Base-by-base conservation (phyloP, 352 stramenopile species). In the Phytopythium litorale region DNA sequence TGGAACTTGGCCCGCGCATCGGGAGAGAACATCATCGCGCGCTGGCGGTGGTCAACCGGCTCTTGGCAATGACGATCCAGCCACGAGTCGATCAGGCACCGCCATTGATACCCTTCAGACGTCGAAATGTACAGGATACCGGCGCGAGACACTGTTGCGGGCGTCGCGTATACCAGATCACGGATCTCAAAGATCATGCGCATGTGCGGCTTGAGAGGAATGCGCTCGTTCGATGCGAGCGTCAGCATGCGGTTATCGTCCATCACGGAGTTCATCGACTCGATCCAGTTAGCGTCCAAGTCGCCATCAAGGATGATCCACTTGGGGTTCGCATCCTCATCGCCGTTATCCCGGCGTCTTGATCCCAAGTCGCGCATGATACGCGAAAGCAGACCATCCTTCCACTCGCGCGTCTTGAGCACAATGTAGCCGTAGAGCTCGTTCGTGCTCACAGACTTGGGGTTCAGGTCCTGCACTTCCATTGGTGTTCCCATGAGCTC, bases 301-400 rank as follows among this genome's bases (percentile, higher is more conserved):
- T 99, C 96, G 51, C 96, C 96, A 60, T 99, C 96, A 7, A 99
- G 75, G 63, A 99, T 90, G 58, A 99, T 98, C 96, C 96, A 99
- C 68, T 99, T 99, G 16, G 92, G 91, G 25, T 98, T 97, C 61
- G 89, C 90, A 58, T 95, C 86, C 66, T 95, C 86, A 49, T 95
- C 86, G 7, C 86, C 86, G 50, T 93, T 95, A 42, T 95, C 86
- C 45, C 96, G 86, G 5, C 89, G 85, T 16, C 95, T 86, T 7
- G 94, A 96, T 16, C 90, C 94, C 25, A 99, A 66, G 64, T 98
- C 91, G 23, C 96, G 87, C 96, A 98, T 98, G 56, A 98, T 97
- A 40, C 96, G 94, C 25, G 87, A 97, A 1, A 99, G 72, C 33
- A 99, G 63, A 0, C 96, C 96, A 58, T 99, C 96, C 58, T 97